Conservation (phyloP, 1,139 yeast species). For the Yamadazyma mexicana region DNA sequence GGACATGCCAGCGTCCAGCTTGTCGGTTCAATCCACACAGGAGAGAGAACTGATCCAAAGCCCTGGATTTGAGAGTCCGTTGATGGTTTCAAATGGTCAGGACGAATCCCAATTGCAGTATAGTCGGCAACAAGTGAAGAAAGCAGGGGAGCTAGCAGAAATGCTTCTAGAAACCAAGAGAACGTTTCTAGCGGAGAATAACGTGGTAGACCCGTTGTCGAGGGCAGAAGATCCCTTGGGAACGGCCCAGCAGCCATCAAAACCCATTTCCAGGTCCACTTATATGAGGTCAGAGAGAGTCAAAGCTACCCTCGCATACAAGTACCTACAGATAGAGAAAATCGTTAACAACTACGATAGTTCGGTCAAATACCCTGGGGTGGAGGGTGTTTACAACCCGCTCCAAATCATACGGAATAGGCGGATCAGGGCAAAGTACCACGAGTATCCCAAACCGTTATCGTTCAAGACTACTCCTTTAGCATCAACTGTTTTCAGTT, state of each 20-base stretch:
- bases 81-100: background rate
- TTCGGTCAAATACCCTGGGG: conserved; percentile 34
- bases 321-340: conserved; percentile 50
- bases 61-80: background rate
- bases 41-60: background rate
- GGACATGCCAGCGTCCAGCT: background rate
- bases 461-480: conserved; percentile 41
- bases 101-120: background rate
- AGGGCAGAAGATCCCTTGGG: background rate
- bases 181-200: conserved; percentile 41
- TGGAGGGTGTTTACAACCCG: conserved; percentile 78
- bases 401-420: conserved; percentile 77
- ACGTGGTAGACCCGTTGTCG: conserved; percentile 28
- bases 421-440: conserved; percentile 47
- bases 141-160: conserved; percentile 44
- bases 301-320: conserved; percentile 48
- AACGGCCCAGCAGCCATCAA: background rate
- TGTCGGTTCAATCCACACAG: background rate
- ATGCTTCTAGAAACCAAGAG: conserved; percentile 45
- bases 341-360: conserved; percentile 21
- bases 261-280: conserved; percentile 36
- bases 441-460: conserved; percentile 38
- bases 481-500: conserved; percentile 58
- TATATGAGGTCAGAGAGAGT: conserved; percentile 54
- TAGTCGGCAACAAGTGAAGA: conserved; percentile 20